A percentile compares a stretch with the other conserved stretches of the same genome.
These are phyloP conservation scores for Trichoderma sp. DNA, from an alignment of 2,329 filamentous ascomycete species.

Conservation along the genomic window DNA sequence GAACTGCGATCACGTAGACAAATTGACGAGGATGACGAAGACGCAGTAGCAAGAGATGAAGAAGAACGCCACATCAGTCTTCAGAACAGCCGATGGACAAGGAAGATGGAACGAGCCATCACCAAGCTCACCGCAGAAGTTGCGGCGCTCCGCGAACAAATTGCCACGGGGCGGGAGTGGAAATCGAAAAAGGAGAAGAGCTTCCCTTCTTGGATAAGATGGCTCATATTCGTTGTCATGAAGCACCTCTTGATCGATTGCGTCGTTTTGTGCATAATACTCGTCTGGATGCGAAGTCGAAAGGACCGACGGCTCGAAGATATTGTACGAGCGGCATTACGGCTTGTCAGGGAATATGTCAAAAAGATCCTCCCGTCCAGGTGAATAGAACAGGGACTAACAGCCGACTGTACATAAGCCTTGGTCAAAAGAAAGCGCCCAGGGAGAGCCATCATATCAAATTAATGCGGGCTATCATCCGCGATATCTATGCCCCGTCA, in stretches of 20 bases:
- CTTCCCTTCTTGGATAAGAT: constrained; percentile 70
- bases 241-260: constrained; percentile 78
- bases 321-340: constrained; percentile 67
- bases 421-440: neutral
- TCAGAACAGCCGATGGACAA: constrained; percentile 67
- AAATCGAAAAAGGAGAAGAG: constrained; percentile 66
- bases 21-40: constrained; percentile 51
- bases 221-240: constrained; percentile 68
- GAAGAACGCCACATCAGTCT: constrained; percentile 33
- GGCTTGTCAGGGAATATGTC: constrained; percentile 61
- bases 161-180: constrained; percentile 76
- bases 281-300: constrained; percentile 73
- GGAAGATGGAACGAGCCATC: constrained; percentile 80
- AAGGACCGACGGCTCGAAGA: constrained; percentile 75
- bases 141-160: constrained; percentile 87
- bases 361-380: constrained; percentile 62
- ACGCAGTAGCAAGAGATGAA: constrained; percentile 42
- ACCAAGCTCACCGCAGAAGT: constrained; percentile 91
- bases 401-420: constrained; percentile 8
- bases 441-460: neutral
- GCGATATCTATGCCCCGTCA: constrained; percentile 7
- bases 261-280: constrained; percentile 64
- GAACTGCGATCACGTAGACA: constrained; percentile 57
- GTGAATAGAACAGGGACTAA: constrained; percentile 41
- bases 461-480: neutral